Percentiles rank a stretch among this genome's conserved stretches.
phyloP scores from a whole-genome alignment of 352 stramenopile species.

The Phytophthora multivora region DNA sequence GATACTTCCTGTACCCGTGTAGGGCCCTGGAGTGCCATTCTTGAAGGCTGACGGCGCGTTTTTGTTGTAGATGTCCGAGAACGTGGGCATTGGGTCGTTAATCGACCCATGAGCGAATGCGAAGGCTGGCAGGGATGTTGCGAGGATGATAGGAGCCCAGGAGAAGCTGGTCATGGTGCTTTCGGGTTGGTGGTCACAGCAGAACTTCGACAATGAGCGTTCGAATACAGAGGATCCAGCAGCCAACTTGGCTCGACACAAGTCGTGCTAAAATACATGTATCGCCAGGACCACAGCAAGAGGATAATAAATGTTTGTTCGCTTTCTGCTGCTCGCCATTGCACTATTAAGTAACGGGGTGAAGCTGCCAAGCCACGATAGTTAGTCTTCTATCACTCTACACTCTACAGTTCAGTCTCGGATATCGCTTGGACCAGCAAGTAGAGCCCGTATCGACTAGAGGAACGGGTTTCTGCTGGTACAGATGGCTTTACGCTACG shows the following conservation, averaged over 20 bases:
- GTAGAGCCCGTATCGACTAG: slow-evolving; percentile 11
- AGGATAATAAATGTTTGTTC: slow-evolving; percentile 1
- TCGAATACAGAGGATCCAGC: neutral
- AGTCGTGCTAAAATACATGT: neutral
- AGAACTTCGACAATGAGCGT: slow-evolving; percentile 6
- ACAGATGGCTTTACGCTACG: slow-evolving; percentile 21
- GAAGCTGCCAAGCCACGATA: no score
- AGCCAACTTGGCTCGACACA: neutral
- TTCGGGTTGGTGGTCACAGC: neutral
- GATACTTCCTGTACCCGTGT: slow-evolving; percentile 36
- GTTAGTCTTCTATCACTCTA: no score
- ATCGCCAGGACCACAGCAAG: neutral
- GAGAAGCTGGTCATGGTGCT: slow-evolving; percentile 1
- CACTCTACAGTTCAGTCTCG: no score
- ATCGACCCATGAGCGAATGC: slow-evolving; percentile 28
- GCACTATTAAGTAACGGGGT: no score
- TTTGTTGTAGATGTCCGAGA: slow-evolving; percentile 39
- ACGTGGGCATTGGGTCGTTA: slow-evolving; percentile 20
- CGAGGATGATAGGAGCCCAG: neutral
- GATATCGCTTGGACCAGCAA: no score
- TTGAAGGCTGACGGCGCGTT: slow-evolving; percentile 28
- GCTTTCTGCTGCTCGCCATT: neutral
- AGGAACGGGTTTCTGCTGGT: slow-evolving; percentile 22
- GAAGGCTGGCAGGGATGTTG: slow-evolving; percentile 1
- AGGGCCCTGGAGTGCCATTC: slow-evolving; percentile 33